Conservation (phyloP, 169 alveolate species). For the Plasmodium vinckei region DNA sequence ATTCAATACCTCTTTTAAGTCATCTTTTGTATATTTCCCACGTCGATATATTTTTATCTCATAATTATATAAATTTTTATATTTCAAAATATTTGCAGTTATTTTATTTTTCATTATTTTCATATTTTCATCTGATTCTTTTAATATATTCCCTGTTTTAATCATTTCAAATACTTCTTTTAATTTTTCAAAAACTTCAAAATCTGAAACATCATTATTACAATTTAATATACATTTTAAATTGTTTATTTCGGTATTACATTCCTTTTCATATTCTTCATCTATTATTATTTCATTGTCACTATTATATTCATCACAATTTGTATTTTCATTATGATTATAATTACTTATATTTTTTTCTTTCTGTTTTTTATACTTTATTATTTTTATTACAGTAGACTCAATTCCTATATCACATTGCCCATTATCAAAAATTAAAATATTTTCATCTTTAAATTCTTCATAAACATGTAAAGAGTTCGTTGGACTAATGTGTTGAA, state of each 20-base stretch:
- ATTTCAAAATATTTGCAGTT: constrained; percentile 17
- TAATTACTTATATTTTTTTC: not conserved
- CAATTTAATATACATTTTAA: too few relatives aligned
- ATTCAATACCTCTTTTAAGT: constrained; percentile 79
- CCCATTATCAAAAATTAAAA: constrained; percentile 94
- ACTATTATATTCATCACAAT: not conserved
- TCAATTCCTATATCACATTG: constrained; percentile 94
- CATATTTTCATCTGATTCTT: not conserved
- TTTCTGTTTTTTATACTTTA: constrained; percentile 2
- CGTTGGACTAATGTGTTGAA: constrained; percentile 97
- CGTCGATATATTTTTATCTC: constrained; percentile 40
- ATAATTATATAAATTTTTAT: constrained; percentile 46
- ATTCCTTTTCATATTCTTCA: constrained; percentile 35
- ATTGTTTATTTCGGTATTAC: constrained; percentile 5
- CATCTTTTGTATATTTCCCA: constrained; percentile 73
- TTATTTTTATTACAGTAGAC: constrained; percentile 95
- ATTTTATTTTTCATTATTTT: not conserved
- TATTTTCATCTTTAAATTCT: constrained; percentile 92
- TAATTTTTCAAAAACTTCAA: constrained; percentile 43
- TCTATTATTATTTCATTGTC: constrained; percentile 47
- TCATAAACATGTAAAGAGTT: constrained; percentile 93
- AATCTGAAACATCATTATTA: too few relatives aligned
- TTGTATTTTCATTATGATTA: not conserved
- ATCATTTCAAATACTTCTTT: constrained; percentile 49
- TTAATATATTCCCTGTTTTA: constrained; percentile 20